Conservation (phyloP, 2,329 filamentous ascomycete species). For the Penicillium sp. region DNA sequence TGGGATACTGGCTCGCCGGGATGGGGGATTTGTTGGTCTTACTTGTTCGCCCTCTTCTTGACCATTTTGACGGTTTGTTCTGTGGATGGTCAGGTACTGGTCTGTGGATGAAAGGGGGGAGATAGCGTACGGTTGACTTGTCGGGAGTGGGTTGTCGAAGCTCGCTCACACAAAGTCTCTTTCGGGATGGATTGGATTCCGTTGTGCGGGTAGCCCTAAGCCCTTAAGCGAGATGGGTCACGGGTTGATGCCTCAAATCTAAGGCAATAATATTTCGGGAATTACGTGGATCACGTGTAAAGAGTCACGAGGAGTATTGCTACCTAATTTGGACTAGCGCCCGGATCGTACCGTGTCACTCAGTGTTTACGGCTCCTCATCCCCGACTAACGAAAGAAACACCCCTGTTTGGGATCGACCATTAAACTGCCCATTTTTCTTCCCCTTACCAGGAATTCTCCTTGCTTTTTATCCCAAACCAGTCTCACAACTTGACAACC, state of each 20-base stretch:
- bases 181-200: constrained; percentile 34
- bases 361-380: constrained; percentile 21
- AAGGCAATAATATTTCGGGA: background rate
- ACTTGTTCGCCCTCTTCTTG: constrained; percentile 75
- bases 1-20: constrained; percentile 24
- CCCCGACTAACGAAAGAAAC: constrained; percentile 13
- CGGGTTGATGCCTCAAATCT: constrained; percentile 11
- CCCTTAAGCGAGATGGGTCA: constrained; percentile 40
- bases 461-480: constrained; percentile 15
- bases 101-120: constrained; percentile 18
- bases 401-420: constrained; percentile 28
- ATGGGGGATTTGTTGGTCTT: constrained; percentile 40
- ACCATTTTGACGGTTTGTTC: constrained; percentile 63
- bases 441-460: constrained; percentile 9
- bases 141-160: constrained; percentile 41
- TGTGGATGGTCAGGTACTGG: constrained; percentile 33
- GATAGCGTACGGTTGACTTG: constrained; percentile 40
- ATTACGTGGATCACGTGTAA: constrained; percentile 11
- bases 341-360: constrained; percentile 17
- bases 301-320: constrained; percentile 8
- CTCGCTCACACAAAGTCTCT: constrained; percentile 34
- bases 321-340: constrained; percentile 18
- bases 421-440: constrained; percentile 26
- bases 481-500: constrained; percentile 12
- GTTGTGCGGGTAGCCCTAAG: constrained; percentile 40